These are phyloP conservation scores for Fraxinus anomala DNA, from an alignment of 257 asterid genomes.

Conservation along the genomic window DNA sequence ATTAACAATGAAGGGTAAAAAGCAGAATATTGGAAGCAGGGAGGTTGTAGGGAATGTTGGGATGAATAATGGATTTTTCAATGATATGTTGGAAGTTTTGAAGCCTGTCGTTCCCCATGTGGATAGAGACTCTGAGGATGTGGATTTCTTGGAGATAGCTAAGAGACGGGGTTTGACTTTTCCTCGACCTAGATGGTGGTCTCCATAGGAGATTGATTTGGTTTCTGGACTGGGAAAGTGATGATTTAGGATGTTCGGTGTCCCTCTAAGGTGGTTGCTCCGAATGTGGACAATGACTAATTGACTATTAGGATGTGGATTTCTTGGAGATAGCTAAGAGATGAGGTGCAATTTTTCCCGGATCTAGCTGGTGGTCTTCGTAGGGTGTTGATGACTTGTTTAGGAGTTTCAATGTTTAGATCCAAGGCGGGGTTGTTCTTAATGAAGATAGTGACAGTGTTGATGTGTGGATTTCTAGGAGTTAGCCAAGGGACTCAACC, in stretches of 20 bases:
- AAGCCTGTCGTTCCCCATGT: slow-evolving; percentile 17
- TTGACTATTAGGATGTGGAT: slow-evolving; percentile 25
- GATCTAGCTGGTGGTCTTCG: too few relatives aligned
- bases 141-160: slow-evolving; percentile 37
- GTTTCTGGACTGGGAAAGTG: background rate
- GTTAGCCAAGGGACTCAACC: background rate
- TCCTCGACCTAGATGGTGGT: slow-evolving; percentile 51
- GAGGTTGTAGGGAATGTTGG: slow-evolving; percentile 7
- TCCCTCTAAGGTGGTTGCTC: background rate
- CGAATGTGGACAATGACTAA: background rate
- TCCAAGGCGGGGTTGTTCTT: too few relatives aligned
- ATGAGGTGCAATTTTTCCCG: slow-evolving; percentile 22
- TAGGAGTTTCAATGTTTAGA: too few relatives aligned
- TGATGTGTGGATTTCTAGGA: background rate
- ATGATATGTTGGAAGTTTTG: slow-evolving; percentile 25
- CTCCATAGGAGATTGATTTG: slow-evolving; percentile 21
- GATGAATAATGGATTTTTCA: slow-evolving; percentile 20
- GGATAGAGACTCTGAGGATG: slow-evolving; percentile 17
- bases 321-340: slow-evolving; percentile 36
- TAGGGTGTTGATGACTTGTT: too few relatives aligned
- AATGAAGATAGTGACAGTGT: too few relatives aligned
- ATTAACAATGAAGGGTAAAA: slow-evolving; percentile 27
- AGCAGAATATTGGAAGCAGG: slow-evolving; percentile 10
- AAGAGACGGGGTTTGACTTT: slow-evolving; percentile 37
- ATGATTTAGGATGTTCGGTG: background rate